phyloP scores from a whole-genome alignment of 768 basidiomycete genomes.

The Lactarius tabidus region DNA sequence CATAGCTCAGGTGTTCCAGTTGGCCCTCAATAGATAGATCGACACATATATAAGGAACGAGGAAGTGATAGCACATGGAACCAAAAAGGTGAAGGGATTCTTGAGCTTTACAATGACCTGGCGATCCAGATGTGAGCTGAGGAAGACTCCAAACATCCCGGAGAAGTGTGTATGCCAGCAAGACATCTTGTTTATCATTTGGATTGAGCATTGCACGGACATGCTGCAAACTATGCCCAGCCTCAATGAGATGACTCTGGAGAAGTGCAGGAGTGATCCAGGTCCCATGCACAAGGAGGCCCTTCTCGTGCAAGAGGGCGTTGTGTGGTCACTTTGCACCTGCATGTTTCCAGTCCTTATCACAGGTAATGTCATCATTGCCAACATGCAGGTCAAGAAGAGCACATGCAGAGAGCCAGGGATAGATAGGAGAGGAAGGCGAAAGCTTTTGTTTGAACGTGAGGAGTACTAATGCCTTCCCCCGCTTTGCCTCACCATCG shows the following conservation, averaged over 20 bases:
- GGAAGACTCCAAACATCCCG: background rate
- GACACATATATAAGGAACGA: background rate
- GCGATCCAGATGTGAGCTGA: background rate
- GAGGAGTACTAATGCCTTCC: background rate
- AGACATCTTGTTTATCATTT: conserved; percentile 7
- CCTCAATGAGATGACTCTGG: no score
- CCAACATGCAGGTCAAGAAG: background rate
- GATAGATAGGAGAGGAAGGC: background rate
- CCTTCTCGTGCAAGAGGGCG: background rate
- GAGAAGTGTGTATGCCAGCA: background rate
- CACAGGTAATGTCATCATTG: background rate
- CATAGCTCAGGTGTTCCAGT: background rate
- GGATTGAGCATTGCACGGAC: background rate
- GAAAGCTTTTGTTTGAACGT: background rate
- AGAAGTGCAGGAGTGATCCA: background rate
- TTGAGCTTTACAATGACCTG: background rate
- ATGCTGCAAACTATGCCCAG: background rate
- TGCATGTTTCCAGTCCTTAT: conserved; percentile 10
- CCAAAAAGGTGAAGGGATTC: background rate
- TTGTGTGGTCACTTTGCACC: background rate
- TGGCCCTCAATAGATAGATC: background rate
- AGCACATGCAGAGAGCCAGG: background rate
- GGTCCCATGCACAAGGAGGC: background rate
- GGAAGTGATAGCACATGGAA: background rate
- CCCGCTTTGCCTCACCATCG: background rate